Base-by-base conservation (phyloP, 164 flowering plant species). In the Dillenia turbinata region DNA sequence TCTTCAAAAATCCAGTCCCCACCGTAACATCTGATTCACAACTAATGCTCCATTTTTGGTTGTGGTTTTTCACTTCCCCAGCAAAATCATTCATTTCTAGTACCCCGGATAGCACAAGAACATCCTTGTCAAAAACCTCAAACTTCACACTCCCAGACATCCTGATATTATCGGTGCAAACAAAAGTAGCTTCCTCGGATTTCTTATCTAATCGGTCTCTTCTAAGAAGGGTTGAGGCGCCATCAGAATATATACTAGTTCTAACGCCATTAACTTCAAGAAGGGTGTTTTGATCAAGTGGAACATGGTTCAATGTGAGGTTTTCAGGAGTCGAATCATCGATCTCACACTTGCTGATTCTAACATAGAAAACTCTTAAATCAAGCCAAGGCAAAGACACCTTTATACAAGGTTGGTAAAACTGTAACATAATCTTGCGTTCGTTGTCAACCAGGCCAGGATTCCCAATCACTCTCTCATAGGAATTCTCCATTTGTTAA, bases 111-210 rank as follows among this genome's bases (percentile, higher is more conserved):
- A 92, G 79, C 55, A 92, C 70, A 15, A 82, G 74, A 66, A 79
- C 77, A 24, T 86, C 85, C 56, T 68, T 78, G 70, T 84, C 78
- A 17, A 73, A 80, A 17, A 92, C 94, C 74, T 92, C 89, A 70
- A 89, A 86, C 59, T 80, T 86, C 60, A 84, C 82, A 70, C 91
- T 86, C 43, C 93, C 95, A 0, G 84, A 80, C 59, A 83, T 75
- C 63, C 91, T 81, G 61, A 92, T 77, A 67, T 80, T 77, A 58
- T 89, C 94, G 3, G 96, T 92, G 75, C 88, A 73, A 43, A 92
- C 89, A 68, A 84, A 92, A 40, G 93, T 92, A 47, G 85, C 85
- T 67, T 83, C 96, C 69, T 83, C 92, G 0, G 89, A 83, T 78
- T 80, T 85, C 80, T 77, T 89, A 67, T 92, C 94, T 0, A 78